Evolutionary conservation across 1,139 yeast genomes (phyloP), one percentile per base, ranked within the genome.

Genomic region (Suhomyces choctaworum): DNA sequence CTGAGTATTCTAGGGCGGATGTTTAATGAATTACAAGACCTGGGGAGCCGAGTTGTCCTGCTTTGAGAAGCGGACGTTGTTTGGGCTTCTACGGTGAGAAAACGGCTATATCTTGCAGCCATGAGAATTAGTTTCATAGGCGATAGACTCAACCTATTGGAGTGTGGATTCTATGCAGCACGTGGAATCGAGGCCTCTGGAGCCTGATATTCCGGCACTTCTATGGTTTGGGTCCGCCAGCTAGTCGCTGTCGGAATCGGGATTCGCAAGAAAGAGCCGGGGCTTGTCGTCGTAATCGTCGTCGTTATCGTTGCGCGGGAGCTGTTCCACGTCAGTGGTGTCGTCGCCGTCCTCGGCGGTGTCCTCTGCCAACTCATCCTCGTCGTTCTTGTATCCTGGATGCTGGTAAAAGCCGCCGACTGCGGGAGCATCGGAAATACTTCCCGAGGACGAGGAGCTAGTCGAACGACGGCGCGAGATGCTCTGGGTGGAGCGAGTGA

Each of bases 231-330:
- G n/a, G n/a, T n/a, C 7, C 21, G 16, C 5, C 6, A 14, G 10
- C 25, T 42, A 52, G 15, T 55, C 58, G 33, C 52, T 51, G 33
- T 63, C 72, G 31, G 46, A 43, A 29, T 84, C 94, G 0, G 94
- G 94, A 44, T 84, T 84, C 23, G 89, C 90, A 33, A 84, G 76
- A 39, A 76, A 79, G 46, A 84, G 66, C 31, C 73, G 66, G 50
- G 71, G 64, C 34, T 62, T 49, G 13, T 68, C 76, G 25, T 71
- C 74, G 50, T 64, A 50, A 51, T 58, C 58, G 35, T 58, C 46
- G 3, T 37, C 41, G n/a, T 41, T 39, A 7, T 23, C 30, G 20
- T 17, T 17, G 8, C 7, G 7, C 6, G 20, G 13, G 12, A 26
- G 1, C 14, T 35, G 8, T 23, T 43, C 51, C 16, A 42, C 45